Base-by-base conservation (phyloP, 176 grass and related monocot genomes). In the Olyra latifolia region DNA sequence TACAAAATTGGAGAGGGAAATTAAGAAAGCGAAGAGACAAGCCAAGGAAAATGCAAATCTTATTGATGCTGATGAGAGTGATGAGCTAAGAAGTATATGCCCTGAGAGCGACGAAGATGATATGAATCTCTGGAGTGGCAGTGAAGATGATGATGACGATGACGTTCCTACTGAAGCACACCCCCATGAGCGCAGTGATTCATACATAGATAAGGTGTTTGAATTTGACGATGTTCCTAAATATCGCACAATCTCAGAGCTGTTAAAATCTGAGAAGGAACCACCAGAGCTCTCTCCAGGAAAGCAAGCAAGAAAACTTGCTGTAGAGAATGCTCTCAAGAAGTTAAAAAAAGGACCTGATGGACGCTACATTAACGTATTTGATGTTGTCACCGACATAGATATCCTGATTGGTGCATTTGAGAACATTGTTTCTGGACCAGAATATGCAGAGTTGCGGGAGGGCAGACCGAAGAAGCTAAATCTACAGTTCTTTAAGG, bases 341-440 rank as follows among this genome's bases (percentile, higher is more conserved):
- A 94, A 98, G 69, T 84, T 98, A 47, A 98, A 98, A 41, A 98
- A 94, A 67, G 95, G 92, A 10, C 92, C 92, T 69, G 95, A 98
- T 17, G 92, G 90, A 28, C 88, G 92, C 43, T 91, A 93, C 59
- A 93, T 85, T 65, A 98, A 94, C 10, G 90, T 98, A 1, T 98
- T 85, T 72, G 95, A 98, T 70, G 95, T 98, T 70, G 93, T 88
- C 66, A 95, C 80, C 49, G 95, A 98, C 80, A 90, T 98, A 38
- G 92, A 98, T 94, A 91, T 98, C 57, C 69, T 95, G 74, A 98
- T 95, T 83, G 95, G 95, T 62, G 92, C 95, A 62, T 98, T 98
- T 81, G 92, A 98, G 71, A 98, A 98, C 69, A 93, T 98, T 35
- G 88, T 98, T 46, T 89, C 92, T 48, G 95, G 92, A 72, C 95